Percentiles rank a stretch among this genome's conserved stretches.
Evolutionary conservation across 768 basidiomycete genomes (phyloP).

Genomic region (Kwoniella sp.): DNA sequence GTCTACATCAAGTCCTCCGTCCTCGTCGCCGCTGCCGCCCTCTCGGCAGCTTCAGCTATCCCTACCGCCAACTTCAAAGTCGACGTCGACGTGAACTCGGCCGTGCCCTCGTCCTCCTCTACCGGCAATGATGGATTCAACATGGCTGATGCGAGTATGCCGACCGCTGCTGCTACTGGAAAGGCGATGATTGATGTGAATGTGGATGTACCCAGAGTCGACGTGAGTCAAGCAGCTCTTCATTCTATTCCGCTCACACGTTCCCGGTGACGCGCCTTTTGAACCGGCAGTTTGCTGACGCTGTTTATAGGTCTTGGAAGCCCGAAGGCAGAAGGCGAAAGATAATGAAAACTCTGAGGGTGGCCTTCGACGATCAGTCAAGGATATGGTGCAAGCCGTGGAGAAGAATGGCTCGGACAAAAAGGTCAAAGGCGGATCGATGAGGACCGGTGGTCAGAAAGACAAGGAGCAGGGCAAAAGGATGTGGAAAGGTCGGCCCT

Average conservation of each 20-base stretch:
- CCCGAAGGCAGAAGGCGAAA: slow-evolving; percentile 9
- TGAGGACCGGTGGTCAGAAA: background rate
- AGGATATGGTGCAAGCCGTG: slow-evolving; percentile 16
- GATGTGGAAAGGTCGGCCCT: slow-evolving; percentile 18
- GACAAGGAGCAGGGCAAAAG: background rate
- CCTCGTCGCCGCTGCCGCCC: slow-evolving; percentile 19
- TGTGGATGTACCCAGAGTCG: slow-evolving; percentile 9
- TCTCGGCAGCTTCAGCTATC: slow-evolving; percentile 20
- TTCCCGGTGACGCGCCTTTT: no score
- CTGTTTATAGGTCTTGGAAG: slow-evolving; percentile 1
- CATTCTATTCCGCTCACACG: no score
- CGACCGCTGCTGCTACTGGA: background rate
- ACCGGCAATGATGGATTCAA: background rate
- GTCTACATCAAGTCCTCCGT: slow-evolving; percentile 27
- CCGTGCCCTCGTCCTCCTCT: background rate
- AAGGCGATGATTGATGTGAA: slow-evolving; percentile 16
- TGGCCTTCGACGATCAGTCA: slow-evolving; percentile 14
- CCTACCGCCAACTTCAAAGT: slow-evolving; percentile 15
- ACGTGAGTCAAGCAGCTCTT: slow-evolving; percentile 20
- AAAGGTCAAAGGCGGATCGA: background rate
- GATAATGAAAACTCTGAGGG: slow-evolving; percentile 7
- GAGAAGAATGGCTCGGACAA: background rate
- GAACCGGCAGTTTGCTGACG: no score
- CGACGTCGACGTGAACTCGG: slow-evolving; percentile 8
- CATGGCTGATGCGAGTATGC: background rate